Base-by-base conservation (phyloP, 1,139 yeast species). In the Saccharomycopsis phalli region DNA sequence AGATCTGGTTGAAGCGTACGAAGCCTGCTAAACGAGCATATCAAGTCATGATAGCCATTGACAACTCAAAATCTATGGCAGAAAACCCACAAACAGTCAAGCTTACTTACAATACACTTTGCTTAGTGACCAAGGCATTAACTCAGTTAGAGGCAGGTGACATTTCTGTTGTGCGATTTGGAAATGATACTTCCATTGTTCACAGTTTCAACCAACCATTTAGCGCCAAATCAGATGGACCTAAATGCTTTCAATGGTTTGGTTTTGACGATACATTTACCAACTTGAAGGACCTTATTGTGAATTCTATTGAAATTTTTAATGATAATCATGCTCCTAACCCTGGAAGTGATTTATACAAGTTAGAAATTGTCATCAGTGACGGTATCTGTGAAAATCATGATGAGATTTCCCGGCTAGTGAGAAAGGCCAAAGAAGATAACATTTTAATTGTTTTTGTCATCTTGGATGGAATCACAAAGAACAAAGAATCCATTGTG, bases 341-440 rank as follows among this genome's bases (percentile, higher is more conserved):
- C 3, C 64, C 72, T 6, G 69, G 69, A 49, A 61, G 70, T 23
- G 95, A 84, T 50, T 70, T 84, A 55, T 91, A 97, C 96, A 95
- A 87, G 61, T 68, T 93, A 49, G 86, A 93, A 58, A 86, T 93
- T 47, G 81, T 93, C 48, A 71, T 93, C 33, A 84, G 95, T 3
- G 98, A 91, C 64, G 98, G 98, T 62, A 86, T 91, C 37, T 88
- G 96, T 59, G 98, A 91, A 59, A 93, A 86, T 57, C 98, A 91
- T 59, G 91, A 74, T 22, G 75, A 82, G 0, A 69, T 91, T 39
- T 76, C 81, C 51, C 69, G 91, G 47, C 67, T 88, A 53, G 96
- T 91, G 5, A 79, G 98, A 55, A 76, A 74, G 50, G 98, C 98
- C 1, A 73, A 94, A 53, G 97, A 91, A 51, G 84, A 86, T 51